Conservation (phyloP, 305 asterid genomes). For the Fraxinus angustifolia region DNA sequence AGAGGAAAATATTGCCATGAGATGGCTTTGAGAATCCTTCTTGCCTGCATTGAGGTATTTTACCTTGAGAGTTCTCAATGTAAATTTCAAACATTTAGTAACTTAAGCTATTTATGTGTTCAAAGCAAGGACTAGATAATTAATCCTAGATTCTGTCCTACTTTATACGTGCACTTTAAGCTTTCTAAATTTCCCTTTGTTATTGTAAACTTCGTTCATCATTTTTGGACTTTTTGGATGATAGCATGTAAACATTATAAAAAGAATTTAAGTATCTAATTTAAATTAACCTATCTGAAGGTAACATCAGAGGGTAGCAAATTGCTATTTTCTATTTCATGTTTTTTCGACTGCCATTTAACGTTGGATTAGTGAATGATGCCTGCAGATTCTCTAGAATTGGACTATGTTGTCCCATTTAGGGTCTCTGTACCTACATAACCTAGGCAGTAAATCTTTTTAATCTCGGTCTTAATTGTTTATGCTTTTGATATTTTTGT, state of each 20-base stretch:
- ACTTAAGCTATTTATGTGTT: not conserved
- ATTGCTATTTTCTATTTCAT: not conserved
- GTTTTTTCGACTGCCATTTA: not conserved
- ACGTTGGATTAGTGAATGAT: not conserved
- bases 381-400: not conserved
- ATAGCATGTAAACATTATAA: not conserved
- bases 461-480: not conserved
- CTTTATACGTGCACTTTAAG: not conserved
- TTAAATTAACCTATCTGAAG: not conserved
- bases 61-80: not conserved
- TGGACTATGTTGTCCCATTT: not conserved
- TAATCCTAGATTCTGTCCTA: not conserved
- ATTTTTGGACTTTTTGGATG: not conserved
- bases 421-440: not conserved
- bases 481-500: not conserved
- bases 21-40: slow-evolving; percentile 93
- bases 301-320: not conserved
- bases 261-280: not conserved
- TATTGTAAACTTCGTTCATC: not conserved
- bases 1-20: slow-evolving; percentile 96
- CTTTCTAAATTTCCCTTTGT: not conserved
- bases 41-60: slow-evolving; percentile 83
- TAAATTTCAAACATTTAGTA: not conserved
- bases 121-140: not conserved
- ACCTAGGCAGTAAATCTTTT: not conserved